Percentiles rank a stretch among this genome's conserved stretches.
Evolutionary conservation across 768 basidiomycete species (phyloP).

Genomic region (Termitomyces sp.): DNA sequence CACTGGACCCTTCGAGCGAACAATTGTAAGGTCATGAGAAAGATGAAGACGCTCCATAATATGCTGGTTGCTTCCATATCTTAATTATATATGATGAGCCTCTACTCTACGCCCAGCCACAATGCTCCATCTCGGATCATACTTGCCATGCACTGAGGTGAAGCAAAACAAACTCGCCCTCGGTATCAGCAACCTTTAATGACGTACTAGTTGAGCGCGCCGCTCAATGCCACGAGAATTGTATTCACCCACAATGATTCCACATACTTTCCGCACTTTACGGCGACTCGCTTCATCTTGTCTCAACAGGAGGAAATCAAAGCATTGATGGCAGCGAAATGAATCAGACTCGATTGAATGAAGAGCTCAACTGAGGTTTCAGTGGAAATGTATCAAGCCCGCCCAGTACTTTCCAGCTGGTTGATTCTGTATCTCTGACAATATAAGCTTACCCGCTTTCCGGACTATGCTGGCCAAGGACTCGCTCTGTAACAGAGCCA

Average conservation of each 20-base stretch:
- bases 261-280: background rate
- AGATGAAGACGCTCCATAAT: background rate
- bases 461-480: background rate
- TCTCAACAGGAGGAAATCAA: background rate
- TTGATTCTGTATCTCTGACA: background rate
- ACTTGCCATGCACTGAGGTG: background rate
- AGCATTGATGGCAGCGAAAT: background rate
- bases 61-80: background rate
- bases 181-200: background rate
- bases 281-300: background rate
- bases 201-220: too few relatives aligned
- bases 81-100: background rate
- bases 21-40: too few relatives aligned
- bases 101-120: background rate
- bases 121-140: background rate
- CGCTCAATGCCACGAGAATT: background rate
- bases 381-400: background rate
- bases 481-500: background rate
- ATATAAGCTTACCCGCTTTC: too few relatives aligned
- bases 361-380: background rate
- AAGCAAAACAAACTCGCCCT: background rate
- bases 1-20: too few relatives aligned
- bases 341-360: background rate
- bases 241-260: background rate
- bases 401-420: background rate